These are phyloP conservation scores for Dioszegia hungarica DNA, from an alignment of 768 basidiomycete species.

Conservation along the genomic window DNA sequence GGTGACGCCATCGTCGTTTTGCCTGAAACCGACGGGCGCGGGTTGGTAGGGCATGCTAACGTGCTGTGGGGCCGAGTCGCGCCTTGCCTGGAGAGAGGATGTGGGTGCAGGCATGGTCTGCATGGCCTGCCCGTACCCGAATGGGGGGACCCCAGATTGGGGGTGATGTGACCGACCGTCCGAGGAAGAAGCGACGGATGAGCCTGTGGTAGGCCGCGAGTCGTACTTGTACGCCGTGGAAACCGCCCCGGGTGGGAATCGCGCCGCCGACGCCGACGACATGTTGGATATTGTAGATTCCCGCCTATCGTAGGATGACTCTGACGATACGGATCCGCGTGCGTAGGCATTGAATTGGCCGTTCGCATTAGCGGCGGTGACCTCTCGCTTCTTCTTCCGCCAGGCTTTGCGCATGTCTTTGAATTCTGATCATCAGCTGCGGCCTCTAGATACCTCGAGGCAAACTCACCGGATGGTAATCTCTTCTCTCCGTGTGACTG, in stretches of 20 bases:
- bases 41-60: constrained; percentile 21
- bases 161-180: constrained; percentile 17
- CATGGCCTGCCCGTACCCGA: background rate
- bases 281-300: constrained; percentile 23
- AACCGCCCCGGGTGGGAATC: background rate
- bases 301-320: constrained; percentile 28
- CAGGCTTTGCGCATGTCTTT: constrained; percentile 95
- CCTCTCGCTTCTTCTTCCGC: constrained; percentile 88
- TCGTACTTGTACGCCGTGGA: constrained; percentile 5
- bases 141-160: constrained; percentile 3
- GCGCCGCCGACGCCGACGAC: constrained; percentile 11
- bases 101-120: background rate
- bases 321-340: background rate
- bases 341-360: constrained; percentile 3
- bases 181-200: constrained; percentile 27
- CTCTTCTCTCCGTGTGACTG: constrained; percentile 91
- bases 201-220: constrained; percentile 9
- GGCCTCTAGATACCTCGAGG: background rate
- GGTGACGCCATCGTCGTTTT: constrained; percentile 26
- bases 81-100: background rate
- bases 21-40: constrained; percentile 15
- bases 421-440: constrained; percentile 64
- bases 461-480: constrained; percentile 74
- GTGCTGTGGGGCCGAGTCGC: constrained; percentile 25
- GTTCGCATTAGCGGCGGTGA: constrained; percentile 23